Evolutionary conservation across 2,329 filamentous ascomycete genomes (phyloP).

Genomic region (Exophiala sp.): DNA sequence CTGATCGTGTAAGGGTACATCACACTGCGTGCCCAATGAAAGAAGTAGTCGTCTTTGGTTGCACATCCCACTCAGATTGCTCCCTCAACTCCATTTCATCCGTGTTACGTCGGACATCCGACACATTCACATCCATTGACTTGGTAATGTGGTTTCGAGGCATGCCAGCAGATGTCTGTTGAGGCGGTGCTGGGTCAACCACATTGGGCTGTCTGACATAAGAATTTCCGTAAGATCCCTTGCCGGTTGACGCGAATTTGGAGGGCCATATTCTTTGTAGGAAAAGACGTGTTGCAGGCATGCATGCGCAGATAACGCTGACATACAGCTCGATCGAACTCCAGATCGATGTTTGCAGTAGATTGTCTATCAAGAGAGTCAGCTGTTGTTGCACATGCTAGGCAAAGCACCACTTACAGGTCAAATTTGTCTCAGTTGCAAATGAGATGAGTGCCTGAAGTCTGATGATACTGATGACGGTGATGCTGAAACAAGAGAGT

Average conservation of each 20-base stretch:
- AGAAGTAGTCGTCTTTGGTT: too few species aligned
- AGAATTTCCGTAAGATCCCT: neutral
- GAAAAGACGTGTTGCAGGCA: neutral
- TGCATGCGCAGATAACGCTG: constrained; percentile 1
- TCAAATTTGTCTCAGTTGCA: constrained; percentile 40
- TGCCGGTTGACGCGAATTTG: neutral
- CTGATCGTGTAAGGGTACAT: too few species aligned
- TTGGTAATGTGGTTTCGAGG: neutral
- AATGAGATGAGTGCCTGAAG: constrained; percentile 42
- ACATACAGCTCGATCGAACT: neutral
- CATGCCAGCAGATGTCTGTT: neutral
- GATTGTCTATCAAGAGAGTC: neutral
- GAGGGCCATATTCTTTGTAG: neutral
- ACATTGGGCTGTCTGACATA: neutral
- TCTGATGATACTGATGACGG: constrained; percentile 43
- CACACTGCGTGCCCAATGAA: too few species aligned
- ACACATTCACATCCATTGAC: neutral
- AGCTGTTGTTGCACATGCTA: neutral
- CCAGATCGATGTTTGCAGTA: neutral
- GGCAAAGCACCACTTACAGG: constrained; percentile 28
- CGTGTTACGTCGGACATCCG: neutral
- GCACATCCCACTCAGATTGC: too few species aligned
- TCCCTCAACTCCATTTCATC: neutral
- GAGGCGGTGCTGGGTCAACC: neutral
- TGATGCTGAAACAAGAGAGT: constrained; percentile 36